Evolutionary conservation across 495 filamentous ascomycete genomes (phyloP).

Genomic region (Filosporella fistucella): DNA sequence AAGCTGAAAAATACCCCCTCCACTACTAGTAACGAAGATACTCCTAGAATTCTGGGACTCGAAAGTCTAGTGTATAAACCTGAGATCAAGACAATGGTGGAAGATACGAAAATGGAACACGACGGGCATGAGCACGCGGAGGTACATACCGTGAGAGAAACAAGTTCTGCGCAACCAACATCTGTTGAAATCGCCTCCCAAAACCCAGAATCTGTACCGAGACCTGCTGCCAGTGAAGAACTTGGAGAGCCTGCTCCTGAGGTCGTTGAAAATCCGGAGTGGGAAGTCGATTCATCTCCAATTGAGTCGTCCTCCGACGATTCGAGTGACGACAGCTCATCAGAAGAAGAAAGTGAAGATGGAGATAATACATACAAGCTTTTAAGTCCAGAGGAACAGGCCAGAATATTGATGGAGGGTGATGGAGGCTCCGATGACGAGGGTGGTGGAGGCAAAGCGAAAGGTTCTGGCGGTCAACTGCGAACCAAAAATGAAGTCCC

Average conservation of each 20-base stretch:
- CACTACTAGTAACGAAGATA: neutral
- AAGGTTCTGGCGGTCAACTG: conserved; percentile 40
- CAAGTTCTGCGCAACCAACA: neutral
- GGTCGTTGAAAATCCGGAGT: conserved; percentile 31
- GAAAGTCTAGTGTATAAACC: too few species aligned
- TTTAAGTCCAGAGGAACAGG: conserved; percentile 72
- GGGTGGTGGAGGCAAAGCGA: conserved; percentile 42
- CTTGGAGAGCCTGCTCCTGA: too few species aligned
- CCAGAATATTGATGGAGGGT: conserved; percentile 73
- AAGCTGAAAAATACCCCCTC: neutral
- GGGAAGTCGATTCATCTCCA: conserved; percentile 56
- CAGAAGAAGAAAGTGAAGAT: conserved; percentile 48
- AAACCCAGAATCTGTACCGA: neutral
- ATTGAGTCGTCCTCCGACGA: conserved; percentile 44
- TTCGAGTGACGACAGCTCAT: conserved; percentile 40
- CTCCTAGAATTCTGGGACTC: neutral
- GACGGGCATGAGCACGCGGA: too few species aligned
- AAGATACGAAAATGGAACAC: too few species aligned
- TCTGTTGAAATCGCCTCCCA: neutral
- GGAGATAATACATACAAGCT: conserved; percentile 68
- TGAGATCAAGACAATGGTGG: neutral
- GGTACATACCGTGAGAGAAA: too few species aligned
- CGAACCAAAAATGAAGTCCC: conserved; percentile 70
- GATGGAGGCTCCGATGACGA: conserved; percentile 69
- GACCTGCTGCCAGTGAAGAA: too few species aligned